A percentile compares a stretch with the other conserved stretches of the same genome.
Evolutionary conservation across 345 rosid genomes (phyloP).

Genomic region (Ceriops zippeliana): DNA sequence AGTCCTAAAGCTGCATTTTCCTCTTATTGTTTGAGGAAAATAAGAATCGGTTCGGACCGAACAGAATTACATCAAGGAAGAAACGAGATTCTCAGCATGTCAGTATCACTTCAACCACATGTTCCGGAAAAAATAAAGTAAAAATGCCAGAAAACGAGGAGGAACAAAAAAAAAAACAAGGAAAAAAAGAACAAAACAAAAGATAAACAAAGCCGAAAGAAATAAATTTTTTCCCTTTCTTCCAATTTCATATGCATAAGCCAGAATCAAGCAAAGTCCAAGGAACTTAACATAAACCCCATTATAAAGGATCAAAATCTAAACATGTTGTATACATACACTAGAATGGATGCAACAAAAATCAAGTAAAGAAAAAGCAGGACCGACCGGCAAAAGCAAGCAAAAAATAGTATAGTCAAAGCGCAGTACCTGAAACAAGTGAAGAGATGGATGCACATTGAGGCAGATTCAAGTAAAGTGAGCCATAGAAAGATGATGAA

Average conservation of each 20-base stretch:
- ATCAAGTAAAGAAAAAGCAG: neutral
- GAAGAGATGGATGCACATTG: neutral
- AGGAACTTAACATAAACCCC: neutral
- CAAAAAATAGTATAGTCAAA: constrained; percentile 7
- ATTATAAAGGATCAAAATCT: neutral
- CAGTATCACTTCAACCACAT: too few relatives aligned
- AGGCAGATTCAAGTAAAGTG: neutral
- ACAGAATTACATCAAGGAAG: too few relatives aligned
- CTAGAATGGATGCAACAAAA: neutral
- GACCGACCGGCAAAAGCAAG: neutral
- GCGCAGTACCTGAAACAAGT: constrained; percentile 1
- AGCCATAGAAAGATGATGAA: neutral
- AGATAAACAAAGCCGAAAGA: neutral
- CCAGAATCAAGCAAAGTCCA: neutral
- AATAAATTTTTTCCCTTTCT: neutral
- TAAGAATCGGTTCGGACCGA: too few relatives aligned
- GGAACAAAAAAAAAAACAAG: neutral
- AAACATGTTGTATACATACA: too few relatives aligned
- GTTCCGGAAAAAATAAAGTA: too few relatives aligned
- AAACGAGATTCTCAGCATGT: too few relatives aligned
- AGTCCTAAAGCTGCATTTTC: too few relatives aligned
- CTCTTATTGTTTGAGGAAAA: too few relatives aligned
- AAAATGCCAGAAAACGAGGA: too few relatives aligned
- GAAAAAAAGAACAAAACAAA: neutral
- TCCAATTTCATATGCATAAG: neutral